Evolutionary conservation across 148 eudicot species (phyloP).

Genomic region (Rhododendron molle): DNA sequence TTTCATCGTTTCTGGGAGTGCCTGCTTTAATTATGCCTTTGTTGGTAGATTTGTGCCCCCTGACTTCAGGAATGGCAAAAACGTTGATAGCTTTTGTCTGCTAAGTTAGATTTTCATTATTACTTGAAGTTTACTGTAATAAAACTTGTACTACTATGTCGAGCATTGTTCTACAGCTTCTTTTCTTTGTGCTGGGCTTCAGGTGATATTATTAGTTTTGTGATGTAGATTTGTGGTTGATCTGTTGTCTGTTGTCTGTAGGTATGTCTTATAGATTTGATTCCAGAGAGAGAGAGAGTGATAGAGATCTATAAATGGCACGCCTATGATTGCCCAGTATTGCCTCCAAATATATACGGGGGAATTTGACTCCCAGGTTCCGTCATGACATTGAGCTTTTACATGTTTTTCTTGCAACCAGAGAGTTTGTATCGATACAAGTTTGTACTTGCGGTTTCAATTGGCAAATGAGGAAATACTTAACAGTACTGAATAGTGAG

Average conservation of each 20-base stretch:
- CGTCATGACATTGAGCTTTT: not conserved
- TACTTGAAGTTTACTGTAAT: not conserved
- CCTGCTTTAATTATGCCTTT: conserved; percentile 1
- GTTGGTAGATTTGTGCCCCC: not conserved
- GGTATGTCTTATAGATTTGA: not conserved
- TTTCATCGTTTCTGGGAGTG: not conserved
- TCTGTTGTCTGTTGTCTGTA: not conserved
- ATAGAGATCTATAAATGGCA: not conserved
- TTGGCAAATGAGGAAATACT: not conserved
- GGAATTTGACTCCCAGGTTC: not conserved
- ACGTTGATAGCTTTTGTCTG: not conserved
- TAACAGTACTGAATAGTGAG: not conserved
- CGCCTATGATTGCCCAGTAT: not conserved
- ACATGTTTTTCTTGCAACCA: not conserved
- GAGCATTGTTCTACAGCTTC: not conserved
- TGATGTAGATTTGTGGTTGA: not conserved
- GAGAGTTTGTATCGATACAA: not conserved
- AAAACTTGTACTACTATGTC: not conserved
- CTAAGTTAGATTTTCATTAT: not conserved
- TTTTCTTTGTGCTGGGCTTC: not conserved
- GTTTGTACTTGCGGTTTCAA: not conserved
- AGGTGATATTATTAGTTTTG: not conserved
- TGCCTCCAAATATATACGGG: not conserved
- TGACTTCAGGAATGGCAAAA: not conserved
- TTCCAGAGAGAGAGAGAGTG: not conserved